Percentiles rank a stretch among this genome's conserved stretches.
These are phyloP conservation scores for Neurospora sp. DNA, from an alignment of 495 filamentous ascomycete genomes.

Conservation along the genomic window DNA sequence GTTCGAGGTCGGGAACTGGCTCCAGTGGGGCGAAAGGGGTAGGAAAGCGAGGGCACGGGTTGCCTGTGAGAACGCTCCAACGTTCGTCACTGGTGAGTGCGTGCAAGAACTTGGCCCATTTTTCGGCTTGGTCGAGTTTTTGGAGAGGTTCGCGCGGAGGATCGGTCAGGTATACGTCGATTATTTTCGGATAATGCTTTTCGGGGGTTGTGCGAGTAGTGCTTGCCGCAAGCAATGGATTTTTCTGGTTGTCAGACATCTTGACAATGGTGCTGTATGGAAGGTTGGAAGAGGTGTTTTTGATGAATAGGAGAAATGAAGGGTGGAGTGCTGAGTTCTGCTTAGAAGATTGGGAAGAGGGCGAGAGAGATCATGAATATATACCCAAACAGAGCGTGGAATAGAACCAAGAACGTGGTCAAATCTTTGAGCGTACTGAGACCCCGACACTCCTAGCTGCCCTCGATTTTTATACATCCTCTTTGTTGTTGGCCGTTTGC, in stretches of 20 bases:
- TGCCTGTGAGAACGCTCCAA: not conserved
- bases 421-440: not conserved
- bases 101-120: not conserved
- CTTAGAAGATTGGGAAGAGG: not conserved
- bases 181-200: not conserved
- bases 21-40: not conserved
- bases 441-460: not conserved
- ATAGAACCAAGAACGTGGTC: not conserved
- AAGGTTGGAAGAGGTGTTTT: not conserved
- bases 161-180: not conserved
- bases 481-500: not conserved
- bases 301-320: not conserved
- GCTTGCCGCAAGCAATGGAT: not conserved
- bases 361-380: not conserved
- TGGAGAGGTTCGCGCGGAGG: not conserved
- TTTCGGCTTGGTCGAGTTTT: not conserved
- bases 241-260: not conserved
- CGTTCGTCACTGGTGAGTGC: not conserved
- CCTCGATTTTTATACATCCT: not conserved
- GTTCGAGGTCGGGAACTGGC: not conserved
- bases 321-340: not conserved
- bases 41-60: not conserved
- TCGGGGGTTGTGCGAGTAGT: not conserved
- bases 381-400: not conserved
- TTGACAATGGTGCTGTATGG: not conserved